Percentiles rank a stretch among this genome's conserved stretches.
These are phyloP conservation scores for Botrytis fabae DNA, from an alignment of 2,329 filamentous ascomycete genomes.

Conservation along the genomic window DNA sequence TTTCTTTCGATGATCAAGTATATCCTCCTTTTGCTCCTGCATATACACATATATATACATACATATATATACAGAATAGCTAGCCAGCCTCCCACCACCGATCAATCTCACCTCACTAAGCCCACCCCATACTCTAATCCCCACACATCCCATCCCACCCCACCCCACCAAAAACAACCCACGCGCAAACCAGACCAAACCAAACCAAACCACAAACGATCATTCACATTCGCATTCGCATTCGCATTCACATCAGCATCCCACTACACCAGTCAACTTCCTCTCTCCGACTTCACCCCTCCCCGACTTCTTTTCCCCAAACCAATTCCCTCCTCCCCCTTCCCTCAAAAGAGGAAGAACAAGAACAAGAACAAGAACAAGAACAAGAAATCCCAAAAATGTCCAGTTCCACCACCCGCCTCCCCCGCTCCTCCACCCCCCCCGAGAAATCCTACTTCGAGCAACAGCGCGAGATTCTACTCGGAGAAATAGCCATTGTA, in stretches of 20 bases:
- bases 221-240: neutral
- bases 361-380: too few species aligned
- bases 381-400: neutral
- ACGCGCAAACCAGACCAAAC: too few species aligned
- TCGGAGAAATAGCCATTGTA: slow-evolving; percentile 73
- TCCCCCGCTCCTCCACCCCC: slow-evolving; percentile 23
- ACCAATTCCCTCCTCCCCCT: too few species aligned
- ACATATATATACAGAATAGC: too few species aligned
- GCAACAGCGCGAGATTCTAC: slow-evolving; percentile 69
- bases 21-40: too few species aligned
- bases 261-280: too few species aligned
- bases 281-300: too few species aligned
- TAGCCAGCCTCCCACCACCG: neutral
- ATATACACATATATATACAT: too few species aligned
- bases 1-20: too few species aligned
- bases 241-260: too few species aligned
- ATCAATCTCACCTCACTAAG: neutral
- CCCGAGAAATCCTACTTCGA: slow-evolving; percentile 68
- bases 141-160: neutral
- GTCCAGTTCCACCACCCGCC: slow-evolving; percentile 3
- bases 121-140: neutral
- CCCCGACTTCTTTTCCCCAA: too few species aligned
- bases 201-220: neutral
- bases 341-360: too few species aligned
- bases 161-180: neutral